Evolutionary conservation across 2,329 filamentous ascomycete species (phyloP), one percentile per base, ranked within the genome.

Genomic region (Orbilia brochopaga): DNA sequence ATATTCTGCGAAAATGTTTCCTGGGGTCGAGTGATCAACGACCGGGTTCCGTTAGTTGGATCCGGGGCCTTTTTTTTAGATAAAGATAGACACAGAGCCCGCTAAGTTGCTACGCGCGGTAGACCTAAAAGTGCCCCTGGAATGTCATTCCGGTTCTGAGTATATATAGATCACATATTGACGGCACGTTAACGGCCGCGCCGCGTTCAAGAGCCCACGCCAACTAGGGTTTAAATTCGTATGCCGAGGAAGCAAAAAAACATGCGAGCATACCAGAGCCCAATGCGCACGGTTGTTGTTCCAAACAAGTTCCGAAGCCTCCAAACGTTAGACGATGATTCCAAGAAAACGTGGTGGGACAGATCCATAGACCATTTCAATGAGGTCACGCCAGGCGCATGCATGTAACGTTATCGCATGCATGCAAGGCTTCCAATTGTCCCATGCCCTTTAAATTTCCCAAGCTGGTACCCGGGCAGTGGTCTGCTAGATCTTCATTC

Each of bases 31-130:
- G 35, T 37, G 15, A 13, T 15, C 15, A 15, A 5, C 17, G 11
- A 13, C 13, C 4, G 13, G 11, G 17, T 15, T 4, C 40, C 58
- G 53, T 44, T 42, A 42, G 52, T 57, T 53, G 64, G 66, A 44
- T 63, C 50, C 59, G 59, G 66, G 32, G 58, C 46, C 58, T 70
- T 64, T 70, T 64, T 53, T 54, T 44, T 24, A 59, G 66, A 60
- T 64, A 70, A 42, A 21, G 44, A 48, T 19, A 19, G 8, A 23
- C 44, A 21, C n/a, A 19, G 11, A 6, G n/a, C 5, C 40, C 13
- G 40, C 27, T 8, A 15, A 44, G 40, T 17, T 17, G 40, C 40
- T 15, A 4, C 11, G n/a, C n/a, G n/a, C n/a, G 15, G 5, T 15
- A 44, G 40, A 44, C n/a, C 37, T 13, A 15, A 2, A 42, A 13